Conservation (phyloP, 345 rosid genomes). For the Citrus reticulata region DNA sequence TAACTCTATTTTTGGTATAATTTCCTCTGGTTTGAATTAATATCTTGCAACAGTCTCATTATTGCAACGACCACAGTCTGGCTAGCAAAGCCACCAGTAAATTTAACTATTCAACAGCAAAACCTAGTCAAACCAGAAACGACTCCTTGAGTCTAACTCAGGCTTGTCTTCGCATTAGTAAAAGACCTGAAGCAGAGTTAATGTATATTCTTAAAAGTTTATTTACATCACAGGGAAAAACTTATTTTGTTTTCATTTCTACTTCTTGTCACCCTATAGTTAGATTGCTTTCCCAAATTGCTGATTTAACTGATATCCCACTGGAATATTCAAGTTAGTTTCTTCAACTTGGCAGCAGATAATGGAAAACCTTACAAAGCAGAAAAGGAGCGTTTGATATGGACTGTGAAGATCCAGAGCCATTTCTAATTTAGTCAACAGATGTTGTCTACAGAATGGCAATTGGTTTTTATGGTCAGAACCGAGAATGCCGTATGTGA, state of each 20-base stretch:
- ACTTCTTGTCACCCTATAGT: background rate
- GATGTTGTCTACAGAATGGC: background rate
- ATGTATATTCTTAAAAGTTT: background rate
- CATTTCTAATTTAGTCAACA: slow-evolving; percentile 1
- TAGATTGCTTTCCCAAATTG: background rate
- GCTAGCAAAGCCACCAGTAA: background rate
- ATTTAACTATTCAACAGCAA: background rate
- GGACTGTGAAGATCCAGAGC: background rate
- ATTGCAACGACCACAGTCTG: background rate
- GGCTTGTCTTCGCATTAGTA: background rate
- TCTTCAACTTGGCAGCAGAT: background rate
- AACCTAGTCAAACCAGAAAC: background rate
- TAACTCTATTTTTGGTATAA: too few species aligned
- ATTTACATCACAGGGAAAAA: background rate
- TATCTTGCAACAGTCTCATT: background rate
- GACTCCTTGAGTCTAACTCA: background rate
- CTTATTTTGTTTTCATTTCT: background rate
- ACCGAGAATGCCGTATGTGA: background rate
- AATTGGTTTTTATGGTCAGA: background rate
- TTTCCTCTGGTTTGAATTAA: too few species aligned
- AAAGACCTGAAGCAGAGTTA: background rate
- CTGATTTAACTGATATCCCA: background rate
- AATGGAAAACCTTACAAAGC: background rate
- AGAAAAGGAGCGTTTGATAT: background rate
- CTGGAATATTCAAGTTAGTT: background rate